Percentiles rank a stretch among this genome's conserved stretches.
These are phyloP conservation scores for Leccinum disarticulatum DNA, from an alignment of 768 basidiomycete species.

Conservation along the genomic window DNA sequence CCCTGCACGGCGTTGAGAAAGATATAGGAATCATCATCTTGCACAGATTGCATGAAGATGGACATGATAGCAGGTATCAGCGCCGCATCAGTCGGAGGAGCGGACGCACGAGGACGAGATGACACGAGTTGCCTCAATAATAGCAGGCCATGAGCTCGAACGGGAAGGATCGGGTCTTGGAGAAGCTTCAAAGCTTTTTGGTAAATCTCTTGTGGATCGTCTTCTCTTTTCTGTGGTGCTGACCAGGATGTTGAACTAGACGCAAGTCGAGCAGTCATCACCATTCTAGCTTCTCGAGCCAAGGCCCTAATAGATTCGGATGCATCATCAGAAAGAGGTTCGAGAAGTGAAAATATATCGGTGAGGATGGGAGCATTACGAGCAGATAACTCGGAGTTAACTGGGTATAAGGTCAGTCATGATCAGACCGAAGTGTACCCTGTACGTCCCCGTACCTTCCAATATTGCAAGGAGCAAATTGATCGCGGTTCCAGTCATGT, in stretches of 20 bases:
- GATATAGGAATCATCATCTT: slow-evolving; percentile 95
- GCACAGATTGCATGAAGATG: slow-evolving; percentile 80
- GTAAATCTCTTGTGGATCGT: slow-evolving; percentile 61
- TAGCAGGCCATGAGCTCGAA: slow-evolving; percentile 88
- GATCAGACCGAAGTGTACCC: not conserved
- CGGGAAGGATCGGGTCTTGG: slow-evolving; percentile 90
- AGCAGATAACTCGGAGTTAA: slow-evolving; percentile 60
- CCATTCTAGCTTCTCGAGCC: slow-evolving; percentile 78
- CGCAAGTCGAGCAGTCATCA: slow-evolving; percentile 79
- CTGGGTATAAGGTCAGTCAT: slow-evolving; percentile 20
- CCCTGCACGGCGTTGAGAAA: slow-evolving; percentile 93
- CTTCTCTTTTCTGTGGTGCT: slow-evolving; percentile 19
- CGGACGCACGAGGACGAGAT: slow-evolving; percentile 20
- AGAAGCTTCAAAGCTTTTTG: slow-evolving; percentile 85
- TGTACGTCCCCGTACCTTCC: slow-evolving; percentile 58
- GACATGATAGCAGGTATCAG: slow-evolving; percentile 82
- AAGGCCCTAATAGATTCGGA: slow-evolving; percentile 53
- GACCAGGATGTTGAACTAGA: slow-evolving; percentile 45
- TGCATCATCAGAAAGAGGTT: slow-evolving; percentile 49
- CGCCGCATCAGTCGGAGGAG: slow-evolving; percentile 48
- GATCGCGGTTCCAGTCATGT: slow-evolving; percentile 75
- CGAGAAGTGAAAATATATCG: slow-evolving; percentile 67
- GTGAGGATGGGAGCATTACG: slow-evolving; percentile 62
- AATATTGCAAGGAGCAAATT: slow-evolving; percentile 81
- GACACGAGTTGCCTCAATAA: slow-evolving; percentile 77